Evolutionary conservation across 345 rosid genomes (phyloP).

Genomic region (Eucalyptus caleyi): DNA sequence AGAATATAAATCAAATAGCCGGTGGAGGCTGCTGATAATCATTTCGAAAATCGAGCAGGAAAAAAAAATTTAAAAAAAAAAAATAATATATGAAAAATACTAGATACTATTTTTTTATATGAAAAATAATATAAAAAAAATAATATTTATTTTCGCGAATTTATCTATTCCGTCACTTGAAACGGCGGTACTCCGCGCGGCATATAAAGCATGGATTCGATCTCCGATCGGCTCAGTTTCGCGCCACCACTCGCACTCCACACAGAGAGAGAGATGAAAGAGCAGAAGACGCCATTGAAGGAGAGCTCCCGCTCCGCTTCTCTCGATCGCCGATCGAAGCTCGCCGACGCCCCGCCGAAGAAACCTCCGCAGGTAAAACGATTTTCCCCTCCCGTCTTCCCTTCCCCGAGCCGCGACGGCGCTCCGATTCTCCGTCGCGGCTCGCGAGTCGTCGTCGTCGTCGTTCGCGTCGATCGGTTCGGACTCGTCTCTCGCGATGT

Average conservation of each 20-base stretch:
- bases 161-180: neutral
- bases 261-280: neutral
- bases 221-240: neutral
- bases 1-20: rapidly evolving
- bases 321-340: neutral
- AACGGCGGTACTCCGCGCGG: neutral
- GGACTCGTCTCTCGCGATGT: neutral
- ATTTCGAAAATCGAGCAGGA: neutral
- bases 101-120: neutral
- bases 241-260: neutral
- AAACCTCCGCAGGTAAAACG: neutral
- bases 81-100: too few species aligned
- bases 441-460: neutral
- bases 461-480: neutral
- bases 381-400: neutral
- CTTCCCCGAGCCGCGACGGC: neutral
- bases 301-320: neutral
- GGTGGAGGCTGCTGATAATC: neutral
- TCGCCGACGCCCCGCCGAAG: neutral
- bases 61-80: rapidly evolving
- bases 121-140: too few species aligned
- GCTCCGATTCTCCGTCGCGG: neutral
- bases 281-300: neutral
- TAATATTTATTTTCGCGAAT: neutral
- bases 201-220: neutral